A percentile compares a stretch with the other conserved stretches of the same genome.
phyloP scores from a whole-genome alignment of 331 rosid genomes.

The Acacia pycnantha region DNA sequence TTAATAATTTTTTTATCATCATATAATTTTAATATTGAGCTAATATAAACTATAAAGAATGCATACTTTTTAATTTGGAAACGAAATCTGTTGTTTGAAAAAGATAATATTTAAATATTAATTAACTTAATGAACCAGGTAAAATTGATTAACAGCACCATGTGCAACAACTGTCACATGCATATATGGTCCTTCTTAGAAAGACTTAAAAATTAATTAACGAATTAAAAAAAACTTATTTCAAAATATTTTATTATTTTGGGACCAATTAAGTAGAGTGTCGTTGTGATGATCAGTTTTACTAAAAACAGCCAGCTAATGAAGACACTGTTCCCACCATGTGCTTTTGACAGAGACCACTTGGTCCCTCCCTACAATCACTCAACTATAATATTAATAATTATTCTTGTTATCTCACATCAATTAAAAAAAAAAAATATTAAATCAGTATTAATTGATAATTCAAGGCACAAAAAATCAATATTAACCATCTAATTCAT shows the following conservation, averaged over 20 bases:
- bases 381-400: slow-evolving; percentile 10
- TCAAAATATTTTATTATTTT: neutral
- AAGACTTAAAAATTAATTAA: neutral
- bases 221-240: neutral
- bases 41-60: neutral
- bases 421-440: neutral
- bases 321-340: slow-evolving; percentile 51
- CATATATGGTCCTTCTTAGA: slow-evolving; percentile 20
- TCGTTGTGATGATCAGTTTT: slow-evolving; percentile 24
- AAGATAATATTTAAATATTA: neutral
- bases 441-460: too few relatives aligned
- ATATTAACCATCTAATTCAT: neutral
- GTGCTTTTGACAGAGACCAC: slow-evolving; percentile 39
- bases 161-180: slow-evolving; percentile 21
- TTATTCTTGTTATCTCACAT: neutral
- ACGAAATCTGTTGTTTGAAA: neutral
- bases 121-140: neutral
- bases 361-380: slow-evolving; percentile 45
- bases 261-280: slow-evolving; percentile 11
- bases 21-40: neutral
- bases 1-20: too few relatives aligned
- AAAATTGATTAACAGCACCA: neutral
- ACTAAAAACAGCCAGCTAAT: slow-evolving; percentile 19
- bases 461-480: neutral
- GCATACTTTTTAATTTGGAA: neutral